Percentiles rank a stretch among this genome's conserved stretches.
phyloP scores from a whole-genome alignment of 176 grass and related monocot species.

The Pontederia paniculata region DNA sequence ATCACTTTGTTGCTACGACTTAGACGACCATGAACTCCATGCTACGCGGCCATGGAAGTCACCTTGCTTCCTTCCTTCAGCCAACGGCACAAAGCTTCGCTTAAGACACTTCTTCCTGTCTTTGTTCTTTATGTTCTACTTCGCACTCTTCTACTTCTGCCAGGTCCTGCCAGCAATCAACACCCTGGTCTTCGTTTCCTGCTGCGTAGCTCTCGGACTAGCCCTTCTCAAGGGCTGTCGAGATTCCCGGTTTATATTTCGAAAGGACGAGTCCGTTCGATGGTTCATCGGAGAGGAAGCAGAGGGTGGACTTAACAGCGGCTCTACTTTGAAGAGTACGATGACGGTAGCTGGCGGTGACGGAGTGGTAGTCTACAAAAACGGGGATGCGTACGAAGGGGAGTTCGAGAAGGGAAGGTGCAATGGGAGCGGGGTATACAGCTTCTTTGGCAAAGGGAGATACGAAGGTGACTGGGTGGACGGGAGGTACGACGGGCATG shows the following conservation, averaged over 20 bases:
- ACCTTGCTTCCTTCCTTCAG: too few species aligned
- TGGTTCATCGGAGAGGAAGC: conserved; percentile 59
- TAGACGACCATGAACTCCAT: not conserved
- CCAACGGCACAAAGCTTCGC: too few species aligned
- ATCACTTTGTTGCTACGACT: not conserved
- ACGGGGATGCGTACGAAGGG: conserved; percentile 69
- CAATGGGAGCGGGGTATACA: conserved; percentile 64
- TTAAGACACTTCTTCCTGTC: too few species aligned
- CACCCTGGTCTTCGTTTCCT: conserved; percentile 33
- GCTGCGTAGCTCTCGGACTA: conserved; percentile 21
- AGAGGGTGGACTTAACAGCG: conserved; percentile 1
- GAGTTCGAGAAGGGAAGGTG: conserved; percentile 49
- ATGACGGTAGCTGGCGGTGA: conserved; percentile 23
- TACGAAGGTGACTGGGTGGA: conserved; percentile 40
- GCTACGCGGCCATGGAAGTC: not conserved
- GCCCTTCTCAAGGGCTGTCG: not conserved
- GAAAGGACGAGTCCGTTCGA: conserved; percentile 27
- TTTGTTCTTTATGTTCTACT: not conserved
- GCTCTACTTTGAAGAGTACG: too few species aligned
- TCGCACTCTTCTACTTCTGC: not conserved
- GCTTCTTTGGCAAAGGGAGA: conserved; percentile 55
- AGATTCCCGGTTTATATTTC: not conserved
- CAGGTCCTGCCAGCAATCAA: conserved; percentile 8
- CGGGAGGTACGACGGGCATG: conserved; percentile 38
- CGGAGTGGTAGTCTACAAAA: conserved; percentile 56